Conservation (phyloP, 495 filamentous ascomycete genomes). For the Penicillium parvum region DNA sequence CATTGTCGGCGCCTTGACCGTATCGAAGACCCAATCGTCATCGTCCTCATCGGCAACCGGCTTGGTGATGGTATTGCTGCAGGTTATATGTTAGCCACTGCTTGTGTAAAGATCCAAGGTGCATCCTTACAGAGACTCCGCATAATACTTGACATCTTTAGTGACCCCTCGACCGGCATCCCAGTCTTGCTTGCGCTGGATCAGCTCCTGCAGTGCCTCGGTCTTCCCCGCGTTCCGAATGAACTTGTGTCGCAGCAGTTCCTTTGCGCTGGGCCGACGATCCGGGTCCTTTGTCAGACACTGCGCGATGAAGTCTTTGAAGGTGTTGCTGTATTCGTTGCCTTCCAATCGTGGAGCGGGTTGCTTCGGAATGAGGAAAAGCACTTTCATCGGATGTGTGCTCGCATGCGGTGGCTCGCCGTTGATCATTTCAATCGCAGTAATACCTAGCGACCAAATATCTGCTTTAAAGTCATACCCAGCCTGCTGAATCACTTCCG, state of each 20-base stretch:
- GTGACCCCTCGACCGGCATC: conserved; percentile 60
- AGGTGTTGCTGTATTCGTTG: conserved; percentile 74
- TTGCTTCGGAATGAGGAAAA: conserved; percentile 95
- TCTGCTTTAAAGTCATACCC: conserved; percentile 98
- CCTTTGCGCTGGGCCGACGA: conserved; percentile 75
- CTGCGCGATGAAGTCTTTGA: conserved; percentile 87
- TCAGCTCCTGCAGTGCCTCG: conserved; percentile 79
- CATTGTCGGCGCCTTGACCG: conserved; percentile 65
- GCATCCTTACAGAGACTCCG: conserved; percentile 74
- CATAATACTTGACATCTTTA: conserved; percentile 73
- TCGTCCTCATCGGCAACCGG: conserved; percentile 48
- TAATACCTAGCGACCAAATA: conserved; percentile 96
- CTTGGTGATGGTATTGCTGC: conserved; percentile 58
- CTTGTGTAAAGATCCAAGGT: not conserved
- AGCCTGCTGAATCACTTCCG: conserved; percentile 94
- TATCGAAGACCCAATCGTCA: conserved; percentile 98
- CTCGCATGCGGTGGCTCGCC: conserved; percentile 90
- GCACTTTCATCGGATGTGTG: conserved; percentile 95
- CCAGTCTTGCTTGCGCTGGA: conserved; percentile 76
- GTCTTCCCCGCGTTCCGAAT: conserved; percentile 80
- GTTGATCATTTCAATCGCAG: conserved; percentile 87
- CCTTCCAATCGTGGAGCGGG: conserved; percentile 83
- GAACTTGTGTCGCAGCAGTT: conserved; percentile 87
- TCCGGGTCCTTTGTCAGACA: conserved; percentile 91
- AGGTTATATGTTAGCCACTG: conserved; percentile 12